Base-by-base conservation (phyloP, 2,329 filamentous ascomycete genomes). In the Cordyceps cateniannulata region DNA sequence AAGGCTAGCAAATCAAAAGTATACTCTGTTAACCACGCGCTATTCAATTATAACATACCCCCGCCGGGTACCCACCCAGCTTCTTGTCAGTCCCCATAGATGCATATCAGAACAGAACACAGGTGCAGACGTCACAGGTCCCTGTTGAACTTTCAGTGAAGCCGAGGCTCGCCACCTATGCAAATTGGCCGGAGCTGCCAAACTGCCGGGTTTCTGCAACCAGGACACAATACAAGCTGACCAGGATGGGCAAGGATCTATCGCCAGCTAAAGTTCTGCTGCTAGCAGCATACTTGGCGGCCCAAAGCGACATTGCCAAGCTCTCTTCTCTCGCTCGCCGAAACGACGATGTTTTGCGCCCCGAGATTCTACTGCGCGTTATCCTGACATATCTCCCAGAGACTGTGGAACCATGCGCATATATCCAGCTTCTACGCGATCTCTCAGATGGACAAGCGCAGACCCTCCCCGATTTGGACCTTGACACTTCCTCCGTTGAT, bases 371-470 rank as follows among this genome's bases (percentile, higher is more conserved):
- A 25, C 78, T 95, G 62, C 85, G 88, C 49, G 85, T 95, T 58
- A 75, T 96, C 24, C 80, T 96, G 50, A 90, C 87, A 22, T 90
- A 88, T 69, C 79, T 96, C 1, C 91, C 91, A 27, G 90, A 93
- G 72, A 87, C 82, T 48, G 69, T 85, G 5, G 82, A 82, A 5
- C 85, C 90, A 5, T 74, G 73, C n/a, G 71, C 77, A 50, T 93
- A 93, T 69, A 76, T 84, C 20, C 76, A 76, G 16, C 82, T 90
- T 56, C 69, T 92, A 20, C 73, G 81, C 66, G 80, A 85, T 57
- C 74, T 92, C 63, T 78, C 77, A 45, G 75, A 75, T 5, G 77
- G 76, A 56, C 72, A 79, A 22, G 75, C 82, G 45, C 71, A 8
- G 49, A 6, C 76, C 24, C 66, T 71, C 32, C 65, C 71, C 29